Evolutionary conservation across 495 filamentous ascomycete genomes (phyloP).

Genomic region (Trichocladium uniseriatum): DNA sequence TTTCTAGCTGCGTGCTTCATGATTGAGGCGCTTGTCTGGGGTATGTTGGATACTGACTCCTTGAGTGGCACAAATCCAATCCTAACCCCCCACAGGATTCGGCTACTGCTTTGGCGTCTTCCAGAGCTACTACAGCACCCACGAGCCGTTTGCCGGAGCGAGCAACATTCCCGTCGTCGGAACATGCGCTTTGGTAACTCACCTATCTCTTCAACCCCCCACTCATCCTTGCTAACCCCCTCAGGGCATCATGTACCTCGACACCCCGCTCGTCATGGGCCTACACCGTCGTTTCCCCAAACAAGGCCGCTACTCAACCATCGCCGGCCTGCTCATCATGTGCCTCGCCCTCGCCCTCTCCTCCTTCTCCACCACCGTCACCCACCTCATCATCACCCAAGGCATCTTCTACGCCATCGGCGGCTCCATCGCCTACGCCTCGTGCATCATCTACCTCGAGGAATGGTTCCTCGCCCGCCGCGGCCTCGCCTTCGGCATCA

Average conservation of each 20-base stretch:
- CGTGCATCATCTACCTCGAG: slow-evolving; percentile 43
- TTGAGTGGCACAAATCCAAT: no score
- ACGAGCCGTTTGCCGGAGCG: slow-evolving; percentile 30
- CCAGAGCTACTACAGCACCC: slow-evolving; percentile 38
- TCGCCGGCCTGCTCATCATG: slow-evolving; percentile 33
- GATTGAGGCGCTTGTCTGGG: slow-evolving; percentile 59
- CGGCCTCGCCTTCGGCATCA: slow-evolving; percentile 49
- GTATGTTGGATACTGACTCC: no score
- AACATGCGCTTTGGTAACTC: slow-evolving; percentile 31
- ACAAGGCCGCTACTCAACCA: slow-evolving; percentile 25
- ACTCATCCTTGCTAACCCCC: background rate
- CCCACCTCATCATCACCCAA: slow-evolving; percentile 44
- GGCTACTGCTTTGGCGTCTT: slow-evolving; percentile 50
- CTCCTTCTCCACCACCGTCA: slow-evolving; percentile 37
- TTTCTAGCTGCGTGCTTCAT: slow-evolving; percentile 54
- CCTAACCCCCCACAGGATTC: slow-evolving; percentile 42
- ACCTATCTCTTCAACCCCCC: background rate
- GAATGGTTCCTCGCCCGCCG: slow-evolving; percentile 48
- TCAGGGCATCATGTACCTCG: slow-evolving; percentile 44
- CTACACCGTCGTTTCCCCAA: slow-evolving; percentile 25
- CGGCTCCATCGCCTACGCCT: slow-evolving; percentile 38
- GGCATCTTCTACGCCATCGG: slow-evolving; percentile 45
- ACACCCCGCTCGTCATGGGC: slow-evolving; percentile 30
- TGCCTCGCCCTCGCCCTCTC: slow-evolving; percentile 34
- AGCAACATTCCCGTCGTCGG: slow-evolving; percentile 36